Evolutionary conservation across 2,329 filamentous ascomycete genomes (phyloP).

Genomic region (Gliomastix tumulicola): DNA sequence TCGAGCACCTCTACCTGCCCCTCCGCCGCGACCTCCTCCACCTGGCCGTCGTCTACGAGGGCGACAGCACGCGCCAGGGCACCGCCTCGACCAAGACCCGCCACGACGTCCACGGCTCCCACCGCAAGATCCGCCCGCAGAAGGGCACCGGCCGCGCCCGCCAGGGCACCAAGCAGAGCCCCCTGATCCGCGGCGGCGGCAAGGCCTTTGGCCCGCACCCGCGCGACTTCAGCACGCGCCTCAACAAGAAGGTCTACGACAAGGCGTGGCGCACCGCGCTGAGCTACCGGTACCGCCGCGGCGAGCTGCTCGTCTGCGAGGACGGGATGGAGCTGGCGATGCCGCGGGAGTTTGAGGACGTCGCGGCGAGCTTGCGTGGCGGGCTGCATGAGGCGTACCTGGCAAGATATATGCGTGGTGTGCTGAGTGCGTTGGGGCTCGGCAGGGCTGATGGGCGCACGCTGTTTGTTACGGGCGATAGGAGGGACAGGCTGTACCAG

Average conservation of each 20-base stretch:
- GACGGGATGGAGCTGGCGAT: constrained; percentile 64
- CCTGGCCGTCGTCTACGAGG: constrained; percentile 86
- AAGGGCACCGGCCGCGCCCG: constrained; percentile 82
- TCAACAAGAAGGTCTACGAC: constrained; percentile 90
- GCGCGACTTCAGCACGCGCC: constrained; percentile 77
- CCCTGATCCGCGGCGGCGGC: constrained; percentile 77
- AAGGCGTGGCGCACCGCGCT: constrained; percentile 91
- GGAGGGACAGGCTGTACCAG: constrained; percentile 56
- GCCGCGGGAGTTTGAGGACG: constrained; percentile 41
- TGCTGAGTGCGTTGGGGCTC: constrained; percentile 67
- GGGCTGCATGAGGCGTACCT: constrained; percentile 49
- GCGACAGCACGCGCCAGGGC: constrained; percentile 79
- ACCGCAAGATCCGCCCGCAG: constrained; percentile 74
- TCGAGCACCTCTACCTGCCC: constrained; percentile 79
- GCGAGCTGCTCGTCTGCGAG: constrained; percentile 81
- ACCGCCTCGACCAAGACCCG: constrained; percentile 79
- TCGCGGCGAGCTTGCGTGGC: constrained; percentile 33
- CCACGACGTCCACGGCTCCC: constrained; percentile 75
- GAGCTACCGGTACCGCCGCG: constrained; percentile 81
- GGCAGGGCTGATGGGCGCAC: constrained; percentile 62
- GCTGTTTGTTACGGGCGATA: constrained; percentile 62
- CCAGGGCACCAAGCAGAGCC: constrained; percentile 73
- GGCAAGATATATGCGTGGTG: constrained; percentile 55
- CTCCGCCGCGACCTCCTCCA: constrained; percentile 88
- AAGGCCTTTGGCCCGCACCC: constrained; percentile 87